Conservation (phyloP, 805 yeast species). For the Saccharomycopsis guyanensis region DNA sequence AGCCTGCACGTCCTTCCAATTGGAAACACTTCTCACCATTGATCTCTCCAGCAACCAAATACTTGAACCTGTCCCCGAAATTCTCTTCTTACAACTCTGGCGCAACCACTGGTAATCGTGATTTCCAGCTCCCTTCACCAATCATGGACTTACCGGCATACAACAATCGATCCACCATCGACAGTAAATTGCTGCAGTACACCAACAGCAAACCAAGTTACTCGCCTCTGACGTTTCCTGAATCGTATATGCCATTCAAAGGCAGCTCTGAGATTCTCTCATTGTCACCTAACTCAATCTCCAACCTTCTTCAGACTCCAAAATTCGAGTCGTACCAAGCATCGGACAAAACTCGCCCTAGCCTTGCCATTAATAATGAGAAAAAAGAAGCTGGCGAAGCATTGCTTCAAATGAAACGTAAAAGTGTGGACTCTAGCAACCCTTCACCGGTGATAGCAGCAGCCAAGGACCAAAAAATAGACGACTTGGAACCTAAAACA, state of each 20-base stretch:
- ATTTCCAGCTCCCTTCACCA: constrained; percentile 19
- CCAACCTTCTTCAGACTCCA: constrained; percentile 14
- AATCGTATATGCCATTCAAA: constrained; percentile 4
- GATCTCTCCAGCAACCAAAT: constrained; percentile 17
- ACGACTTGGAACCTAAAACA: too few relatives aligned
- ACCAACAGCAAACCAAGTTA: background rate
- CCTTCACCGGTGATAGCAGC: constrained; percentile 2
- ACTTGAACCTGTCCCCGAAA: constrained; percentile 14
- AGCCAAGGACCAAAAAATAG: background rate
- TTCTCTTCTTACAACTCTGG: background rate
- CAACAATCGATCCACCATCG: background rate
- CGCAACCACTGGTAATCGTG: constrained; percentile 1
- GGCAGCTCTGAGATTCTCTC: constrained; percentile 11
- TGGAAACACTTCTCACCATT: constrained; percentile 17
- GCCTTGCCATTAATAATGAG: background rate
- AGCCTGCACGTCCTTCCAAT: background rate
- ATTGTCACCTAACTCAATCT: constrained; percentile 14
- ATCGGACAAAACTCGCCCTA: background rate
- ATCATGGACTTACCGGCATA: constrained; percentile 13
- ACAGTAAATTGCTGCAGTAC: background rate
- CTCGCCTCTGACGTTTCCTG: constrained; percentile 4
- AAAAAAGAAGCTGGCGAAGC: constrained; percentile 19
- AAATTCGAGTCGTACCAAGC: constrained; percentile 5
- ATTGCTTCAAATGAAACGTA: constrained; percentile 17
- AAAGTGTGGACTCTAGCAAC: constrained; percentile 8